Conservation (phyloP, 2,329 filamentous ascomycete species). For the Gliomastix tumulicola region DNA sequence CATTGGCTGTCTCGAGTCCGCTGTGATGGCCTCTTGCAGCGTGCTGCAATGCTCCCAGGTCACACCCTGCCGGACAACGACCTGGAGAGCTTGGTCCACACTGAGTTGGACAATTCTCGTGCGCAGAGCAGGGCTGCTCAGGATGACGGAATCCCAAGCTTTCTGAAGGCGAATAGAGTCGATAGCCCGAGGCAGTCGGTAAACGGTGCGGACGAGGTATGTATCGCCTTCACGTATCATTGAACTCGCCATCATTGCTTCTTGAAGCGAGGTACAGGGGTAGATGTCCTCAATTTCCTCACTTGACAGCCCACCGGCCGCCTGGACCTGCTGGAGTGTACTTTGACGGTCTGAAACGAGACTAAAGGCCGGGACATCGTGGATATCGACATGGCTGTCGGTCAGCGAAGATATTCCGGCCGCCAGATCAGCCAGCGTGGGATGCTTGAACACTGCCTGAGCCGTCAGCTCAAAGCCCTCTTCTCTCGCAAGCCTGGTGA, state of each 20-base stretch:
- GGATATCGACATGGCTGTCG: no score
- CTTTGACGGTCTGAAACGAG: no score
- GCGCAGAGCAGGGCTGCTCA: slow-evolving; percentile 4
- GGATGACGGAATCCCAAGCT: slow-evolving; percentile 14
- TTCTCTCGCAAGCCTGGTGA: slow-evolving; percentile 4
- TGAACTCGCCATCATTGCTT: slow-evolving; percentile 28
- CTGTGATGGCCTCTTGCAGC: background rate
- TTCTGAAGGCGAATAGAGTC: slow-evolving; percentile 14
- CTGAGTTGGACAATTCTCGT: slow-evolving; percentile 4
- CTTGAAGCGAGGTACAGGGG: slow-evolving; percentile 31
- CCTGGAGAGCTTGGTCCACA: background rate
- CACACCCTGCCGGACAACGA: background rate
- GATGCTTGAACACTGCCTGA: slow-evolving; percentile 33
- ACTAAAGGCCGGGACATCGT: no score
- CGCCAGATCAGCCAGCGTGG: slow-evolving; percentile 19
- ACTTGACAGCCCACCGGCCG: background rate
- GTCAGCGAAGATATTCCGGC: background rate
- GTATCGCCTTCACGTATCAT: background rate
- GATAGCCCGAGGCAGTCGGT: slow-evolving; percentile 10
- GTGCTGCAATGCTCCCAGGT: slow-evolving; percentile 2
- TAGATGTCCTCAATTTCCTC: slow-evolving; percentile 21
- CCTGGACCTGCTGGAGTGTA: no score
- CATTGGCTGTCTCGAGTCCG: background rate
- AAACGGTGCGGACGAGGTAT: slow-evolving; percentile 23
- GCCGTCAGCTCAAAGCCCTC: slow-evolving; percentile 33